Evolutionary conservation across 352 stramenopile genomes (phyloP), one percentile per base, ranked within the genome.

Genomic region (Phytophthora quininea): DNA sequence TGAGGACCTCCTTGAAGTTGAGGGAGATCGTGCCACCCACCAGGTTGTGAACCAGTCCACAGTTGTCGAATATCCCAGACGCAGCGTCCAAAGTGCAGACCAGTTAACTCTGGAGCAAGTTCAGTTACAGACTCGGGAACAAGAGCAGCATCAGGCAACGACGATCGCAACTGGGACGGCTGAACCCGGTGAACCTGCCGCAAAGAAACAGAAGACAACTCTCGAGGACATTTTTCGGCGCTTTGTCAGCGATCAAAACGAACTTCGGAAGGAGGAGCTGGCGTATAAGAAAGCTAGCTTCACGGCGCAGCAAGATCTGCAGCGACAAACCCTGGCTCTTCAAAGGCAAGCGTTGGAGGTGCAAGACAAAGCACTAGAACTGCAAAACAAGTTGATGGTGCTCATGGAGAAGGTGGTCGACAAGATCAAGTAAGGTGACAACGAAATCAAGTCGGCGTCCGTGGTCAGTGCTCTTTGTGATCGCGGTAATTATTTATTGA

Each of bases 341-440:
- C 68, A 75, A 51, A 67, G 59, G 40, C 52, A 60, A 58, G 43
- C 62, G 3, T 19, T 72, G 47, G 54, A 75, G 15, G 70, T 72
- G 40, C 68, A 75, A 50, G 57, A 72, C 49, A 75, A 71, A 43
- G 54, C 68, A 8, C 61, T 71, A 38, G 58, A 61, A 12, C 64
- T 75, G 68, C n/a, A n/a, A n/a, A n/a, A n/a, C n/a, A n/a, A n/a
- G n/a, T n/a, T n/a, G n/a, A n/a, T n/a, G n/a, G n/a, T n/a, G n/a
- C n/a, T n/a, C n/a, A n/a, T n/a, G n/a, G n/a, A n/a, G n/a, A n/a
- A n/a, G n/a, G n/a, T n/a, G 7, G 70, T 75, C 54, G 67, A 75
- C 32, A 75, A 71, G 47, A 37, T 74, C 12, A 53, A 52, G 42
- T 74, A 42, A 58, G 40, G 40, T 54, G 27, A 15, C 38, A 46